Percentiles rank a stretch among this genome's conserved stretches.
Conservation (phyloP, 768 basidiomycete species). For the Lactarius akahatsu region DNA sequence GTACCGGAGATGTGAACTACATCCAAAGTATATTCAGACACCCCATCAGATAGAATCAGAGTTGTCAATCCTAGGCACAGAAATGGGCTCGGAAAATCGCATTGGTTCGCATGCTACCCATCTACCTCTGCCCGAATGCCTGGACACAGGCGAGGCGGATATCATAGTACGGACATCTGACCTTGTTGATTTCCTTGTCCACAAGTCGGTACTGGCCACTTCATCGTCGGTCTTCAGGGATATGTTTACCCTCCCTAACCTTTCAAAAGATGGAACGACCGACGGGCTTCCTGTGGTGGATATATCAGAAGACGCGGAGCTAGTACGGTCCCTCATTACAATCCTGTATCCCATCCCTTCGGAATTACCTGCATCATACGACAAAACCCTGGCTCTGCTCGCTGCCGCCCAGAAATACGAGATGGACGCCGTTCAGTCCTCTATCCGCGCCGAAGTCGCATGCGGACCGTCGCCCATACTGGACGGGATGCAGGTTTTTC, state of each 20-base stretch:
- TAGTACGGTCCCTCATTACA: slow-evolving; percentile 23
- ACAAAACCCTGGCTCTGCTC: slow-evolving; percentile 15
- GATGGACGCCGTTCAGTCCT: slow-evolving; percentile 21
- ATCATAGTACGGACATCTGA: slow-evolving; percentile 21
- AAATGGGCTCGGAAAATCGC: too few species aligned
- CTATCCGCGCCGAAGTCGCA: slow-evolving; percentile 1
- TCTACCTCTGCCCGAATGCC: neutral
- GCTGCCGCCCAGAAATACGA: slow-evolving; percentile 32
- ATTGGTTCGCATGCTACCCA: too few species aligned
- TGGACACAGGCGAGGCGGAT: slow-evolving; percentile 6
- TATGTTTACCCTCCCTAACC: slow-evolving; percentile 34
- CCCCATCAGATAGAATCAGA: neutral
- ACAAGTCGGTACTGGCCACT: slow-evolving; percentile 36
- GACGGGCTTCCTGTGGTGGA: slow-evolving; percentile 25
- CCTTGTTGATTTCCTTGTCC: slow-evolving; percentile 31
- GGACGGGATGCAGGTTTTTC: slow-evolving; percentile 12
- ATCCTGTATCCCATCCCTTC: slow-evolving; percentile 14
- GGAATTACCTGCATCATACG: slow-evolving; percentile 7
- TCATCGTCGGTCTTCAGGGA: slow-evolving; percentile 36
- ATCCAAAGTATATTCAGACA: neutral
- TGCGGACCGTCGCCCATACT: neutral
- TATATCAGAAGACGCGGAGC: slow-evolving; percentile 15
- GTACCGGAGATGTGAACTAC: neutral
- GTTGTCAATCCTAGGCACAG: neutral
- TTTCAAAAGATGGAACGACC: neutral